Percentiles rank a stretch among this genome's conserved stretches.
Conservation (phyloP, 2,329 filamentous ascomycete genomes). For the Teratosphaeria pseudoeucalypti region DNA sequence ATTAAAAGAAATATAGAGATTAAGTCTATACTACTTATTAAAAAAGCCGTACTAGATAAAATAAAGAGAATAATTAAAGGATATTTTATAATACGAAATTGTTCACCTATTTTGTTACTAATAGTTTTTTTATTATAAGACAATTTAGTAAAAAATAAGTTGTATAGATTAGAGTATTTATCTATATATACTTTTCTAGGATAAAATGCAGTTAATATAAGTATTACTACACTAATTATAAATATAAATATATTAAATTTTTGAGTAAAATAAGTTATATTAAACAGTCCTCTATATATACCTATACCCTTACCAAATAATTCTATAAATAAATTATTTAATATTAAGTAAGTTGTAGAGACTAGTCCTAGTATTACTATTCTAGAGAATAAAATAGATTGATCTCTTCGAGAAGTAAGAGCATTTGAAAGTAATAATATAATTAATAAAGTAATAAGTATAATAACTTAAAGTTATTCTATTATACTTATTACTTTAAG, state of each 20-base stretch:
- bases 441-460: constrained; percentile 14
- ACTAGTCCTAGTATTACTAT: constrained; percentile 13
- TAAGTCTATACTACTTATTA: constrained; percentile 20
- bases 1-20: constrained; percentile 20
- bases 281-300: constrained; percentile 18
- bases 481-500: constrained; percentile 3
- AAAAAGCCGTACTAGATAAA: constrained; percentile 17
- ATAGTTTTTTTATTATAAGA: constrained; percentile 18
- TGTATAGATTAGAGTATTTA: constrained; percentile 13
- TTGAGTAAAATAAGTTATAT: constrained; percentile 16
- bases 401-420: constrained; percentile 10
- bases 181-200: constrained; percentile 18
- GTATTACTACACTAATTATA: constrained; percentile 18
- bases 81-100: constrained; percentile 24
- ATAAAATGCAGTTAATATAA: constrained; percentile 20
- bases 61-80: constrained; percentile 21
- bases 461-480: background rate
- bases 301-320: constrained; percentile 16
- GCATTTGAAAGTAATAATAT: constrained; percentile 8
- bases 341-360: constrained; percentile 12
- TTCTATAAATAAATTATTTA: constrained; percentile 15
- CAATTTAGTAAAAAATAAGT: constrained; percentile 14
- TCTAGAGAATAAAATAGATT: constrained; percentile 17
- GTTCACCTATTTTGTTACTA: constrained; percentile 17
- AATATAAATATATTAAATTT: constrained; percentile 20